Conservation (phyloP, 2,329 filamentous ascomycete species). For the Neonectria sp. region DNA sequence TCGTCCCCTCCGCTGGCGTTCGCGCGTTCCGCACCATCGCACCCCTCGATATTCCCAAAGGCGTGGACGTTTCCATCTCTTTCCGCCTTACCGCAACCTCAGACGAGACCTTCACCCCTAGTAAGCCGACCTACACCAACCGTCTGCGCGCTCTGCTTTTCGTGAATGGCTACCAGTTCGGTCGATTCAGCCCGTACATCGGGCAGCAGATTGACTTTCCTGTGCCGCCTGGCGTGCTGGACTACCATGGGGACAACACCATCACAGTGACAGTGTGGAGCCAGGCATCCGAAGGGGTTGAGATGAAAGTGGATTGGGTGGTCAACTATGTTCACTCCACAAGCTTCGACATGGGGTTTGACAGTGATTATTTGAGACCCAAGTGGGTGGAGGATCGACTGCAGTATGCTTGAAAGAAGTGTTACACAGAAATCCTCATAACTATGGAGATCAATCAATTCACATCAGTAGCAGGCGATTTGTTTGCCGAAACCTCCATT, state of each 20-base stretch:
- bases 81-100: slow-evolving; percentile 65
- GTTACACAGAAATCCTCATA: no score
- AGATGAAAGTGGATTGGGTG: slow-evolving; percentile 64
- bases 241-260: slow-evolving; percentile 72
- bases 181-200: slow-evolving; percentile 71
- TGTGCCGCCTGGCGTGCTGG: slow-evolving; percentile 71
- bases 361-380: slow-evolving; percentile 64
- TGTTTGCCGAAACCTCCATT: no score
- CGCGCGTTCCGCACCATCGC: slow-evolving; percentile 69
- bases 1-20: slow-evolving; percentile 66
- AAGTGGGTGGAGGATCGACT: slow-evolving; percentile 61
- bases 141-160: slow-evolving; percentile 68
- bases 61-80: slow-evolving; percentile 70
- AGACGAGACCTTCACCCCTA: slow-evolving; percentile 55
- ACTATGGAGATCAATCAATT: background rate
- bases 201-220: slow-evolving; percentile 74
- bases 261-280: slow-evolving; percentile 73
- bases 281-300: slow-evolving; percentile 66
- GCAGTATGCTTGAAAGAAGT: slow-evolving; percentile 50
- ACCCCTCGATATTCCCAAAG: slow-evolving; percentile 64
- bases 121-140: slow-evolving; percentile 51
- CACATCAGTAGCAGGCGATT: no score
- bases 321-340: slow-evolving; percentile 69
- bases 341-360: slow-evolving; percentile 66
- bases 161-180: slow-evolving; percentile 77